Conservation (phyloP, 306 rosid species). For the Cajanus cajan region DNA sequence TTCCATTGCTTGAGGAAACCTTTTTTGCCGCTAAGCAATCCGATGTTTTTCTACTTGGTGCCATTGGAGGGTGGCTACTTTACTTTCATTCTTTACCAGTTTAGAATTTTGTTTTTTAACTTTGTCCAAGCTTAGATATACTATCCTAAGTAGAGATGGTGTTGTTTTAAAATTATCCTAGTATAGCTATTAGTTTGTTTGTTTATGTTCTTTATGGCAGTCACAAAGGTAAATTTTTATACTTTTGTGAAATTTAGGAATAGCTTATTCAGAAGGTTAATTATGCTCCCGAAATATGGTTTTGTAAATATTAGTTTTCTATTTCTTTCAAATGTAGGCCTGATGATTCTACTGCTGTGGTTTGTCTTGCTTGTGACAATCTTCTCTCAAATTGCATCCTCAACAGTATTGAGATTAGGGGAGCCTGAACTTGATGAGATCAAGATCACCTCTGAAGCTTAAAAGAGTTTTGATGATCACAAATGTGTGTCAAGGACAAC, state of each 20-base stretch:
- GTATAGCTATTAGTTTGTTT: constrained; percentile 79
- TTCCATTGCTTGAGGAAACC: constrained; percentile 82
- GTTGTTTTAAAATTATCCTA: no score
- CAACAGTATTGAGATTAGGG: no score
- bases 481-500: no score
- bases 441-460: no score
- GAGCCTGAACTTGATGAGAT: no score
- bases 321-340: constrained; percentile 56
- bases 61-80: constrained; percentile 75
- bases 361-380: constrained; percentile 86
- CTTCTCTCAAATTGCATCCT: constrained; percentile 85
- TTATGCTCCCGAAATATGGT: neutral
- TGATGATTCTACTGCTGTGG: constrained; percentile 58
- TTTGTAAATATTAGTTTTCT: constrained; percentile 1
- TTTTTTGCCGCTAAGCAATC: constrained; percentile 68
- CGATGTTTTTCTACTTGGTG: constrained; percentile 82
- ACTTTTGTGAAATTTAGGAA: constrained; percentile 17
- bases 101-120: no score
- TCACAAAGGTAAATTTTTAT: constrained; percentile 54
- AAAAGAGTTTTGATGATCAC: no score
- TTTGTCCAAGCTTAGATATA: no score
- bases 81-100: neutral
- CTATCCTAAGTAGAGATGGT: no score
- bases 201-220: constrained; percentile 73
- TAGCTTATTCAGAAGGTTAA: neutral